phyloP scores from a whole-genome alignment of 1,284 basidiomycete genomes.

The Heterobasidion irregulare region DNA sequence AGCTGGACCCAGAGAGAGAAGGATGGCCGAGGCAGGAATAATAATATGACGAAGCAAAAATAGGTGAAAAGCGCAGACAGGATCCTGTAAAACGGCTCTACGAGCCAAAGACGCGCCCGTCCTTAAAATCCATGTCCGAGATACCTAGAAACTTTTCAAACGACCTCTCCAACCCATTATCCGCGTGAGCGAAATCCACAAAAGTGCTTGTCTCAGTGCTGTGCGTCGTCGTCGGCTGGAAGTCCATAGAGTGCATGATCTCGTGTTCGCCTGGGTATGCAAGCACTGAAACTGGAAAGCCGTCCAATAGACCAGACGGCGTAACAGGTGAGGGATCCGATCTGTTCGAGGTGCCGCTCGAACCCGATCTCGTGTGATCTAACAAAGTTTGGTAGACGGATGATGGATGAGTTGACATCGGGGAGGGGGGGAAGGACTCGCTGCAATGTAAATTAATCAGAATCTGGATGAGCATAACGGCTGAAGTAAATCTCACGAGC shows the following conservation, averaged over 20 bases:
- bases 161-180: too few relatives aligned
- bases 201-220: too few relatives aligned
- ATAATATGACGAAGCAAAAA: too few relatives aligned
- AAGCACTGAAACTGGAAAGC: neutral
- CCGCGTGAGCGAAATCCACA: too few relatives aligned
- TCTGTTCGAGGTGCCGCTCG: neutral
- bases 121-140: too few relatives aligned
- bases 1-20: too few relatives aligned
- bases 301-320: slow-evolving; percentile 3
- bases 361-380: neutral
- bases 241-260: neutral
- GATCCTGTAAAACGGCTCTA: too few relatives aligned
- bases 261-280: neutral
- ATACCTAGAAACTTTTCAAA: too few relatives aligned
- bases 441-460: neutral
- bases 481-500: neutral
- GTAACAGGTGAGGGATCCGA: slow-evolving; percentile 9
- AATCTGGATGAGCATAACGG: neutral
- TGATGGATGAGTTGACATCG: neutral
- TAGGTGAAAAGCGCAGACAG: too few relatives aligned
- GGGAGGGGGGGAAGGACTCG: neutral
- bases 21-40: too few relatives aligned
- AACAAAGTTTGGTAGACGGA: neutral
- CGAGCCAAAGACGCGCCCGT: too few relatives aligned
- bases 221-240: neutral